Evolutionary conservation across 345 rosid species (phyloP), one percentile per base, ranked within the genome.

Genomic region (Boechera retrofracta): DNA sequence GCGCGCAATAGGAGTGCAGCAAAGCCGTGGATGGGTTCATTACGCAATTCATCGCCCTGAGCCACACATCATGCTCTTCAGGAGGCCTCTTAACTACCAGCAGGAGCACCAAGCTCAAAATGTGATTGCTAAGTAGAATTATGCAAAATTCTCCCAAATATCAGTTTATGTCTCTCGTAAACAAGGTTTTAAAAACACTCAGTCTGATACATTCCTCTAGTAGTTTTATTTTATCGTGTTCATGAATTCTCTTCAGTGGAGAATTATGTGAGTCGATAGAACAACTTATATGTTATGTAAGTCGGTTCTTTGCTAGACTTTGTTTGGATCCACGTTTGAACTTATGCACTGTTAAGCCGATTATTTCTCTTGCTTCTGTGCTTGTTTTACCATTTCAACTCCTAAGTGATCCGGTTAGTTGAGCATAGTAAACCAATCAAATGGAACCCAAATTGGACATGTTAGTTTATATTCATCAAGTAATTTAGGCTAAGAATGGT

Each of bases 21-120:
- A 91, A 85, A 95, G 99, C 83, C 90, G 98, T 3, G 98, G 98
- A 15, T 95, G 99, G 99, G 97, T 89, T 10, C 98, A 95, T 80
- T 92, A 95, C 72, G 99, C 99, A 0, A 85, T 95, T 71, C 99
- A 92, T 68, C 99, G 97, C 48, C 99, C 99, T 13, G 99, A 95
- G 83, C 99, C 98, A 79, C 99, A 95, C 72, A 95, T 95, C 76
- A 95, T 92, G 99, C 98, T 95, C 51, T 95, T 92, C 77, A 87
- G 94, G 85, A 87, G 97, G 85, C 85, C 97, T 4, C 81, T 95
- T 59, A 95, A 92, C 86, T 88, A 82, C 51, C 98, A 95, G 78
- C 89, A 87, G 76, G 89, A 94, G 86, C 85, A 82, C 71, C 94
- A 87, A 81, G 85, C 87, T 45, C 88, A 85, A 32, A 76, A 39